phyloP scores from a whole-genome alignment of 768 basidiomycete species.

The Hebeloma cylindrosporum region DNA sequence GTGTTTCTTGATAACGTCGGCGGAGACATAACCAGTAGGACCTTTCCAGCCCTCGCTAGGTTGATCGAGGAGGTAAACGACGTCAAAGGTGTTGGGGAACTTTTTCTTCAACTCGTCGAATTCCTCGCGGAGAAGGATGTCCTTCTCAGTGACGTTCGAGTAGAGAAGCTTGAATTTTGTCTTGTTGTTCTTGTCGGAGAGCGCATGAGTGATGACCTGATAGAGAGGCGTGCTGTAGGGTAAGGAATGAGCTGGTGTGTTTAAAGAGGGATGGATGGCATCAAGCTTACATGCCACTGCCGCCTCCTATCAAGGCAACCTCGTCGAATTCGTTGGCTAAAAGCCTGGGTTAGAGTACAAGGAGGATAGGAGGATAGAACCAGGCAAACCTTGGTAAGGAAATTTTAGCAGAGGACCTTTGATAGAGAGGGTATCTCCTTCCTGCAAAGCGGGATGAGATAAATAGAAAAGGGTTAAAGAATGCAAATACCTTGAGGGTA shows the following conservation, averaged over 20 bases:
- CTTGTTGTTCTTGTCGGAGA: constrained; percentile 73
- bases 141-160: constrained; percentile 85
- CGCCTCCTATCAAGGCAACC: constrained; percentile 89
- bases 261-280: background rate
- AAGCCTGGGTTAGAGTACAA: constrained; percentile 9
- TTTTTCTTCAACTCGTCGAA: constrained; percentile 69
- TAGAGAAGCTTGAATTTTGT: constrained; percentile 94
- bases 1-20: constrained; percentile 72
- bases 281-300: constrained; percentile 78
- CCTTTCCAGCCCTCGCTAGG: constrained; percentile 61
- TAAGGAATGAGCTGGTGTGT: constrained; percentile 12
- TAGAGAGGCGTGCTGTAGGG: constrained; percentile 72
- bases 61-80: constrained; percentile 88
- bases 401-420: constrained; percentile 93
- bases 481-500: constrained; percentile 55
- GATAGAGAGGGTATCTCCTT: constrained; percentile 79
- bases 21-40: constrained; percentile 70
- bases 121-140: constrained; percentile 84
- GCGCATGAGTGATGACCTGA: constrained; percentile 76
- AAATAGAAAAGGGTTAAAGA: constrained; percentile 3
- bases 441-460: constrained; percentile 28
- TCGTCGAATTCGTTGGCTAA: constrained; percentile 81
- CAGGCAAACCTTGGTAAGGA: constrained; percentile 68
- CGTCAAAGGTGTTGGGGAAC: constrained; percentile 69
- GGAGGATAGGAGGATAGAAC: background rate